Conservation (phyloP, 768 basidiomycete genomes). For the Podaxis sp. region DNA sequence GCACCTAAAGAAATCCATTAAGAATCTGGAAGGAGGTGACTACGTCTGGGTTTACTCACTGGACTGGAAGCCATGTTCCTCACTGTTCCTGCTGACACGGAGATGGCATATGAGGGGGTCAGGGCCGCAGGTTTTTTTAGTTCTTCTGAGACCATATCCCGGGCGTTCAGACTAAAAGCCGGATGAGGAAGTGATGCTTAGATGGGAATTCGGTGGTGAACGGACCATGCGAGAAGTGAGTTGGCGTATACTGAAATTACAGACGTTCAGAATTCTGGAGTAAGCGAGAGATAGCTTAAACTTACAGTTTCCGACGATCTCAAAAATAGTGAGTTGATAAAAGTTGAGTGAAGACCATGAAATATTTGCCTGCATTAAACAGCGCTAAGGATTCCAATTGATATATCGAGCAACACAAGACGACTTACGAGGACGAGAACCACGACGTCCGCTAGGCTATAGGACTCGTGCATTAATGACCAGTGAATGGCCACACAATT, state of each 20-base stretch:
- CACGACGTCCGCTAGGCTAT: slow-evolving; percentile 4
- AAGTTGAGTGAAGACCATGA: slow-evolving; percentile 1
- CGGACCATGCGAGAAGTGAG: slow-evolving; percentile 7
- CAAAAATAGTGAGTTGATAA: slow-evolving; percentile 8
- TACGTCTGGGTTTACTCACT: neutral
- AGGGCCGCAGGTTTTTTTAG: neutral
- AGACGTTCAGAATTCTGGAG: too few relatives aligned
- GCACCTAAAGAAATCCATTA: neutral
- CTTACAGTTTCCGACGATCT: slow-evolving; percentile 8
- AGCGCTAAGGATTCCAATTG: neutral
- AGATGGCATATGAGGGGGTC: neutral
- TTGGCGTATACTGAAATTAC: slow-evolving; percentile 5
- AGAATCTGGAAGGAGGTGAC: too few relatives aligned
- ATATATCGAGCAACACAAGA: neutral
- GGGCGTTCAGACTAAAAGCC: neutral
- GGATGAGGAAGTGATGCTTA: neutral
- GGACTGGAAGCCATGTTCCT: neutral
- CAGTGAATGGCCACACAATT: neutral
- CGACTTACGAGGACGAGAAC: slow-evolving; percentile 1
- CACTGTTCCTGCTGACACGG: neutral
- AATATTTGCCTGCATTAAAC: neutral
- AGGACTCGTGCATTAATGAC: neutral
- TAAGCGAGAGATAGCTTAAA: neutral
- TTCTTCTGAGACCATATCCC: slow-evolving; percentile 11
- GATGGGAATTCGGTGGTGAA: neutral